Conservation (phyloP, 2,329 filamentous ascomycete genomes). For the Pseudodiploospora longispora region DNA sequence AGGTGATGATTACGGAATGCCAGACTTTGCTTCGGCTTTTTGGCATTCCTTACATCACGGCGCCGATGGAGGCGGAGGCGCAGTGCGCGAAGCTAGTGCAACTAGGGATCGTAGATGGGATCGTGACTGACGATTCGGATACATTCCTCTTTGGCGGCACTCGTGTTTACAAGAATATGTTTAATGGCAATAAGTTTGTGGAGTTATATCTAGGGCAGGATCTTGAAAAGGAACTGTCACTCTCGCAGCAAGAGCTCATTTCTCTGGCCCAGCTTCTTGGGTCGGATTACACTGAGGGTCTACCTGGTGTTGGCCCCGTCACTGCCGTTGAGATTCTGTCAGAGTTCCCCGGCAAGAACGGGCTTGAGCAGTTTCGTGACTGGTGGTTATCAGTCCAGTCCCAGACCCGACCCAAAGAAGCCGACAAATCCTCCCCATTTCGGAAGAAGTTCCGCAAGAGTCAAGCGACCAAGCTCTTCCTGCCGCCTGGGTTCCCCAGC, state of each 20-base stretch:
- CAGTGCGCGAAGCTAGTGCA: conserved; percentile 88
- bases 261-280: conserved; percentile 84
- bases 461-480: conserved; percentile 76
- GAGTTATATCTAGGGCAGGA: conserved; percentile 86
- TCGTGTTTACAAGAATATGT: conserved; percentile 98
- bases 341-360: conserved; percentile 61
- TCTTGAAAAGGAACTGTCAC: conserved; percentile 79
- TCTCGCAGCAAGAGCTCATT: conserved; percentile 82
- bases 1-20: conserved; percentile 92
- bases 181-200: conserved; percentile 95
- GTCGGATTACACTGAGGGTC: conserved; percentile 89
- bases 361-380: conserved; percentile 67
- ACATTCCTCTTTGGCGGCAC: conserved; percentile 96
- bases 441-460: conserved; percentile 77
- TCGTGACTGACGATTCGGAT: conserved; percentile 95
- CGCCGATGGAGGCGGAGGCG: conserved; percentile 97
- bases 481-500: conserved; percentile 74
- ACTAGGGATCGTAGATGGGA: conserved; percentile 86
- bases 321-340: conserved; percentile 90
- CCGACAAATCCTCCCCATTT: conserved; percentile 55
- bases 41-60: conserved; percentile 91
- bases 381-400: conserved; percentile 82
- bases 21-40: conserved; percentile 86
- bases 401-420: conserved; percentile 54
- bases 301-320: conserved; percentile 85